Base-by-base conservation (phyloP, 2,329 filamentous ascomycete genomes). In the Hypoxylon sp. region DNA sequence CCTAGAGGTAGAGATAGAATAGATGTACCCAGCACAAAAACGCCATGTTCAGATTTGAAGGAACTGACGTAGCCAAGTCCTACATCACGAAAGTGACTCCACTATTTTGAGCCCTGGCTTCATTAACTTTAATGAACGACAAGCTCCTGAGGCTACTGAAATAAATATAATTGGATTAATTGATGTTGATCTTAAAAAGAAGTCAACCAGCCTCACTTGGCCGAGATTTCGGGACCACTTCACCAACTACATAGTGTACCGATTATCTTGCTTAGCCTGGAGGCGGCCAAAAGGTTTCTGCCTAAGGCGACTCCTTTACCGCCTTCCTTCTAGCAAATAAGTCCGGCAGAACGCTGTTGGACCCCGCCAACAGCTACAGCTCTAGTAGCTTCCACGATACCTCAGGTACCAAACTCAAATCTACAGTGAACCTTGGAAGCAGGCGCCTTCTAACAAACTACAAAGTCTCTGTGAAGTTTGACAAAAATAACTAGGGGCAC, bases 311-410 rank as follows among this genome's bases (percentile, higher is more conserved):
- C 9, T 14, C 1, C 3, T 21, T 41, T 55, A 70, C 65, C 66
- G 63, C 68, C 63, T 65, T 9, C 65, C 34, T 19, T 34, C 55
- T 23, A 2, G 27, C n/a, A 11, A 16, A 60, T 66, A 60, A 43
- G 51, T 46, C 50, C 37, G 63, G 68, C 65, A 70, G 65, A 68
- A 68, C 41, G 25, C 2, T 5, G 9, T 2, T 23, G 9, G 34
- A 65, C 68, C 65, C 68, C 68, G 59, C 68, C 58, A 68, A 46
- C 25, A 41, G 14, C 7, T 30, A 27, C 5, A 50, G 52, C 52
- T 45, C 64, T 69, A 68, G 65, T 60, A 69, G 63, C 61, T 69
- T 69, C 67, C 46, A 68, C 16, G 54, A 6, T 12, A 19, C 14
- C 48, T 41, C 37, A 32, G 23, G 37, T 30, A 25, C 52, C 43